These are phyloP conservation scores for Suillus hirtellus DNA, from an alignment of 768 basidiomycete genomes.

Conservation along the genomic window DNA sequence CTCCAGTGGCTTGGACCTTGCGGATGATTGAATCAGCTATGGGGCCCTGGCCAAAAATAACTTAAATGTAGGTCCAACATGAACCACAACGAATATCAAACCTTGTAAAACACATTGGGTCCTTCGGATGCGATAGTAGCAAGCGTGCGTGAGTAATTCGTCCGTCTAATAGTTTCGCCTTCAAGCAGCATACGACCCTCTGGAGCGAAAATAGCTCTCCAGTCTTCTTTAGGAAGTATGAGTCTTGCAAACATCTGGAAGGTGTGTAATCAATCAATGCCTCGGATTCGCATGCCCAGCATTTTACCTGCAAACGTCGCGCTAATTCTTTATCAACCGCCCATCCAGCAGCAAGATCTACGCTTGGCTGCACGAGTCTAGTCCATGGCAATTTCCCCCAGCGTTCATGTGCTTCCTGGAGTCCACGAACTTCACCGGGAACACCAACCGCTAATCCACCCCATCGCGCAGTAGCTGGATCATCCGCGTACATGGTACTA, in stretches of 20 bases:
- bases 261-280: constrained; percentile 8
- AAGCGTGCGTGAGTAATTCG: constrained; percentile 79
- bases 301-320: constrained; percentile 63
- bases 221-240: constrained; percentile 70
- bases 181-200: constrained; percentile 66
- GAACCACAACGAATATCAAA: constrained; percentile 29
- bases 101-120: constrained; percentile 80
- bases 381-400: constrained; percentile 87
- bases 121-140: constrained; percentile 73
- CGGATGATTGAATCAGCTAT: constrained; percentile 79
- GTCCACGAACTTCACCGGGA: constrained; percentile 87
- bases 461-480: constrained; percentile 52
- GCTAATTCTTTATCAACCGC: constrained; percentile 76
- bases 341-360: constrained; percentile 78
- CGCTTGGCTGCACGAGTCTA: constrained; percentile 71
- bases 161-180: constrained; percentile 73
- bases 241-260: constrained; percentile 46
- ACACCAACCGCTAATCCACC: constrained; percentile 90
- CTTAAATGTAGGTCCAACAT: constrained; percentile 17
- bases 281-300: constrained; percentile 6
- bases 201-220: constrained; percentile 83
- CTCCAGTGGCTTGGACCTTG: constrained; percentile 72
- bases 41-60: constrained; percentile 51
- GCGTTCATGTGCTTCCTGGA: constrained; percentile 77
- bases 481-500: constrained; percentile 69